Conservation (phyloP, 2,329 filamentous ascomycete genomes). For the Aspergillus viridinutans region DNA sequence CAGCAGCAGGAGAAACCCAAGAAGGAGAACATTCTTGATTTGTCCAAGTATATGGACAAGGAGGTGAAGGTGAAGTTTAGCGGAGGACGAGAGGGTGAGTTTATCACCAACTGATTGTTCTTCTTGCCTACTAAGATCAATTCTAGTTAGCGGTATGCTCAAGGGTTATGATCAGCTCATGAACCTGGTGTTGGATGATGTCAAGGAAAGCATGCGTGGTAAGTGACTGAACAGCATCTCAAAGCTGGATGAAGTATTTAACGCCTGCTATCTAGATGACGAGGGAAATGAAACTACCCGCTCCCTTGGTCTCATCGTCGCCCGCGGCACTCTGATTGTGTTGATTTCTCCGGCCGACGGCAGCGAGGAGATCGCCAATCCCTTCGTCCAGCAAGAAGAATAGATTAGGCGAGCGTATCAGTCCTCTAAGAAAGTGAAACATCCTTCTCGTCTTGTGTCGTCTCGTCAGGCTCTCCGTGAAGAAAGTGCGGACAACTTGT, state of each 20-base stretch:
- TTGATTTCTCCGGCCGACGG: slow-evolving; percentile 90
- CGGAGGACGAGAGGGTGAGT: slow-evolving; percentile 79
- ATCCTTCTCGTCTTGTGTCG: background rate
- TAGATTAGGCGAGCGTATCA: slow-evolving; percentile 25
- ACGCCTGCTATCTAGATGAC: slow-evolving; percentile 61
- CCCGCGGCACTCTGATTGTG: slow-evolving; percentile 85
- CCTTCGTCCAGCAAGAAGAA: slow-evolving; percentile 74
- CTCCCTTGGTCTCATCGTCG: slow-evolving; percentile 80
- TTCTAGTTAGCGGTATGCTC: slow-evolving; percentile 73
- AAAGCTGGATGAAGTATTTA: slow-evolving; percentile 5
- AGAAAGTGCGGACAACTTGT: background rate
- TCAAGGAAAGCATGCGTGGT: slow-evolving; percentile 87
- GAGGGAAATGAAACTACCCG: slow-evolving; percentile 83
- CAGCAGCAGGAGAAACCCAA: slow-evolving; percentile 70
- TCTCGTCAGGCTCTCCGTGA: background rate
- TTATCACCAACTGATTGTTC: background rate
- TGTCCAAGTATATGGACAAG: slow-evolving; percentile 97
- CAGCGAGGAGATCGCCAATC: slow-evolving; percentile 93
- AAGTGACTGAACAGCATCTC: slow-evolving; percentile 24
- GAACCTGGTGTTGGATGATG: slow-evolving; percentile 95
- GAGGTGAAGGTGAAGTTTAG: slow-evolving; percentile 94
- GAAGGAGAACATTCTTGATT: slow-evolving; percentile 97
- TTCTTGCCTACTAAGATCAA: slow-evolving; percentile 3
- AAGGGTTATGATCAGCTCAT: slow-evolving; percentile 97
- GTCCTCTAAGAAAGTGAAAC: background rate